Conservation (phyloP, 176 grass and related monocot species). For the Otatea glauca region DNA sequence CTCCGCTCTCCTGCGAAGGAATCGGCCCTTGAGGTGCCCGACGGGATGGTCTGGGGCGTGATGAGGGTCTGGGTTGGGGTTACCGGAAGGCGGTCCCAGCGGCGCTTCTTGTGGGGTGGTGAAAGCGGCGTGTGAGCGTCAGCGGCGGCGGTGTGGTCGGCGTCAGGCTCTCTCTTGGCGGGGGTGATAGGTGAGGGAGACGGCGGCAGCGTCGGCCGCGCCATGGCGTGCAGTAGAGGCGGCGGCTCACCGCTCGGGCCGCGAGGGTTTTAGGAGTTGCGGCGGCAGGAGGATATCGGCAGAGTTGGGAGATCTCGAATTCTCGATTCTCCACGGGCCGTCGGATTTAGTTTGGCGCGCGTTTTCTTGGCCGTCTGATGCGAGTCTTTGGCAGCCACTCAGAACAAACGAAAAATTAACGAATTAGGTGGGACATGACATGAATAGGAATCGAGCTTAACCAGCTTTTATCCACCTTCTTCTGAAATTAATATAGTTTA, state of each 20-base stretch:
- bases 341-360: no score
- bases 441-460: no score
- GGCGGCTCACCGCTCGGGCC: background rate
- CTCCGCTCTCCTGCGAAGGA: background rate
- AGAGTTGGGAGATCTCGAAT: no score
- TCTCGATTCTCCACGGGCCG: no score
- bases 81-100: background rate
- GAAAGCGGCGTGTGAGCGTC: background rate
- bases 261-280: slow-evolving; percentile 18
- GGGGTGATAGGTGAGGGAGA: slow-evolving; percentile 20
- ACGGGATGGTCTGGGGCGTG: slow-evolving; percentile 45
- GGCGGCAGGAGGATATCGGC: background rate
- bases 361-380: no score
- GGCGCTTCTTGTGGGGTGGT: slow-evolving; percentile 22
- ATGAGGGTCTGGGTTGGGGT: slow-evolving; percentile 29
- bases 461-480: no score
- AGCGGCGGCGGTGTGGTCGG: background rate
- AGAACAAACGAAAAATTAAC: no score
- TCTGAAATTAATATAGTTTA: no score
- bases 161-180: slow-evolving; percentile 48
- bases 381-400: no score
- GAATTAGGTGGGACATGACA: no score
- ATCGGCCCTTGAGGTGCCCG: background rate
- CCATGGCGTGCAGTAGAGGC: slow-evolving; percentile 9
- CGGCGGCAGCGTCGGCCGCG: slow-evolving; percentile 6